phyloP scores from a whole-genome alignment of 495 filamentous ascomycete genomes.

The Sporormia fimetaria region DNA sequence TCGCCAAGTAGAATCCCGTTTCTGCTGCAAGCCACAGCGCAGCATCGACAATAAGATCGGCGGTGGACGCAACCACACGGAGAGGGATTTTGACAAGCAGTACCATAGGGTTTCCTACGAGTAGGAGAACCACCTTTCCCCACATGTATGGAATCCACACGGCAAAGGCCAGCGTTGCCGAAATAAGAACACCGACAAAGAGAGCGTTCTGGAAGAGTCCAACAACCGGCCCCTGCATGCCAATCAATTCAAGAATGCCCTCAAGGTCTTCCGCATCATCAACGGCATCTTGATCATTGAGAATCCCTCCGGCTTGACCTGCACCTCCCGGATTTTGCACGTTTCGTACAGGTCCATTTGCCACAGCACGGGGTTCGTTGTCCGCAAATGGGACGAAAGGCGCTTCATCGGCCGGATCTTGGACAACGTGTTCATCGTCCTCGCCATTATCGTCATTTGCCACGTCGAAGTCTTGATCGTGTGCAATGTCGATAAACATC shows the following conservation, averaged over 20 bases:
- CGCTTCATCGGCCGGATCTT: slow-evolving; percentile 48
- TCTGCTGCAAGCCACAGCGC: slow-evolving; percentile 47
- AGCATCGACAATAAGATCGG: slow-evolving; percentile 58
- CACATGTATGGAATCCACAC: slow-evolving; percentile 86
- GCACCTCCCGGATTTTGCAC: slow-evolving; percentile 35
- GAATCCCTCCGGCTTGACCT: slow-evolving; percentile 42
- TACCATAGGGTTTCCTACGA: slow-evolving; percentile 64
- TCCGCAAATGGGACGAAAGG: slow-evolving; percentile 46
- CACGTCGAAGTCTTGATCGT: slow-evolving; percentile 4
- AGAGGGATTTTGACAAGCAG: slow-evolving; percentile 59
- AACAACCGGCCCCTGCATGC: slow-evolving; percentile 86
- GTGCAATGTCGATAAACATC: slow-evolving; percentile 52
- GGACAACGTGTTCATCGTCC: slow-evolving; percentile 49
- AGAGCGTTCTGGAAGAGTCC: slow-evolving; percentile 88
- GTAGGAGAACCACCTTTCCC: slow-evolving; percentile 70
- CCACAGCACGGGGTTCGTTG: slow-evolving; percentile 12
- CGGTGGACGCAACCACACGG: slow-evolving; percentile 52
- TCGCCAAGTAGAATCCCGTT: too few species aligned
- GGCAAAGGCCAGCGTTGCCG: slow-evolving; percentile 68
- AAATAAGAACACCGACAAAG: slow-evolving; percentile 83
- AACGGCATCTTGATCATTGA: slow-evolving; percentile 40
- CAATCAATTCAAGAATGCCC: slow-evolving; percentile 88
- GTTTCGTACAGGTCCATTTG: slow-evolving; percentile 24
- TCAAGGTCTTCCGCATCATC: slow-evolving; percentile 97
- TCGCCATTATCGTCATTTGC: slow-evolving; percentile 26